Evolutionary conservation across 306 rosid species (phyloP).

Genomic region (Pyrus betulifolia): DNA sequence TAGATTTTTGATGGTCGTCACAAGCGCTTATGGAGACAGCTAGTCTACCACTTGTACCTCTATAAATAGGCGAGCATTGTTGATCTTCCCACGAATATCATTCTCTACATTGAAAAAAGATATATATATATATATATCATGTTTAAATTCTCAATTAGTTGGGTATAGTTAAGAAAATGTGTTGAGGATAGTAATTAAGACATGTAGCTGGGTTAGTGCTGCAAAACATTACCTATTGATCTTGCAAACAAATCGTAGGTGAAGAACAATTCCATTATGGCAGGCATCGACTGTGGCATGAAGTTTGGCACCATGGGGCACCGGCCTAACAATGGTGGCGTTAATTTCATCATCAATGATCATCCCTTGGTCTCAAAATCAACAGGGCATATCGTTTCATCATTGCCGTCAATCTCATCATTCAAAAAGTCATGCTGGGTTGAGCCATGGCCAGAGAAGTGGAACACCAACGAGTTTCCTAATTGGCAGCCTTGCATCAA

Average conservation of each 20-base stretch:
- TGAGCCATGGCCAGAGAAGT: slow-evolving; percentile 63
- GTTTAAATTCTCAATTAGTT: not conserved
- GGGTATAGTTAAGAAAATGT: not conserved
- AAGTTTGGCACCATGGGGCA: slow-evolving; percentile 47
- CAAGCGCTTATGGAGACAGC: slow-evolving; percentile 37
- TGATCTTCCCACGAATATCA: slow-evolving; percentile 35
- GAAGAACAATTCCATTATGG: slow-evolving; percentile 57
- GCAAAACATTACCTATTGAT: slow-evolving; percentile 32
- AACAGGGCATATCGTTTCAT: slow-evolving; percentile 60
- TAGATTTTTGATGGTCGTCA: slow-evolving; percentile 30
- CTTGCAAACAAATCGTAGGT: slow-evolving; percentile 46
- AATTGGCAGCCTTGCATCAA: slow-evolving; percentile 42
- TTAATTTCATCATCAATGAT: slow-evolving; percentile 61
- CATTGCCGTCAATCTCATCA: slow-evolving; percentile 54
- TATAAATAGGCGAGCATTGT: slow-evolving; percentile 10
- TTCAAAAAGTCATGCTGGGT: slow-evolving; percentile 18
- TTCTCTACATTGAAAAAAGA: not conserved
- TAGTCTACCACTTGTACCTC: slow-evolving; percentile 36
- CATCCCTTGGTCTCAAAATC: slow-evolving; percentile 44
- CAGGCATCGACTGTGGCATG: slow-evolving; percentile 60
- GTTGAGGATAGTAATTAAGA: not conserved
- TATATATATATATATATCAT: not conserved
- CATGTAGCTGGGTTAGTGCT: not conserved
- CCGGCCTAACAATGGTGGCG: slow-evolving; percentile 50
- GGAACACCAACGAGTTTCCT: slow-evolving; percentile 57